These are phyloP conservation scores for Puccinia sorghi DNA, from an alignment of 1,284 basidiomycete genomes.

Conservation along the genomic window DNA sequence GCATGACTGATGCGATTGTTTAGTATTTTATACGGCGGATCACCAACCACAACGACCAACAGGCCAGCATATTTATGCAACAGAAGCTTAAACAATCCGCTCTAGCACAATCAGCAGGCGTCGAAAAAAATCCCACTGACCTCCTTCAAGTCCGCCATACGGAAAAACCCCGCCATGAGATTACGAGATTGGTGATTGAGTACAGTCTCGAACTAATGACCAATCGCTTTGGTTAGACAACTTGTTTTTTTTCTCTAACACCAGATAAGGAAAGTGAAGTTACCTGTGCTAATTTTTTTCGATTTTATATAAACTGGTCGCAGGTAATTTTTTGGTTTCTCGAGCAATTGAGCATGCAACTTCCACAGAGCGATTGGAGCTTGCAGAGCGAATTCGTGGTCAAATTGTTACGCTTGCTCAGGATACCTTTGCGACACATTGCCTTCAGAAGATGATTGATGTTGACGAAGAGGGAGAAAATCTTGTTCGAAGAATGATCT, in stretches of 20 bases:
- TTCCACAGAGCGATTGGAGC: slow-evolving; percentile 27
- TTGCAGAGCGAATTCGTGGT: slow-evolving; percentile 44
- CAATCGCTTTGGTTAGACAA: slow-evolving; percentile 46
- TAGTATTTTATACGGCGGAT: slow-evolving; percentile 50
- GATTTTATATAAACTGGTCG: no score
- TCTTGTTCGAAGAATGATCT: slow-evolving; percentile 40
- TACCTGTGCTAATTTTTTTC: neutral
- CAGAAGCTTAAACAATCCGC: slow-evolving; percentile 51
- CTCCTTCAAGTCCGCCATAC: neutral
- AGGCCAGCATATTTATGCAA: slow-evolving; percentile 50
- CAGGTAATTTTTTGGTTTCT: slow-evolving; percentile 50
- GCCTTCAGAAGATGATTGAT: slow-evolving; percentile 51
- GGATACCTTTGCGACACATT: slow-evolving; percentile 50
- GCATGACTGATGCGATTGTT: neutral
- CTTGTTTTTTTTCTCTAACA: neutral
- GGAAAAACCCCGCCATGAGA: slow-evolving; percentile 38
- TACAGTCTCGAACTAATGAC: slow-evolving; percentile 50
- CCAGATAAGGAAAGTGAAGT: no score
- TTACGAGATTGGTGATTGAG: slow-evolving; percentile 48
- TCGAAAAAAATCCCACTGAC: slow-evolving; percentile 8
- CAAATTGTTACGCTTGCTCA: slow-evolving; percentile 46
- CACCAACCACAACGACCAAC: slow-evolving; percentile 50
- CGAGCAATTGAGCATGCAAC: slow-evolving; percentile 51
- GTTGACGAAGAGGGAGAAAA: slow-evolving; percentile 49
- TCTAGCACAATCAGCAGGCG: slow-evolving; percentile 14